Conservation (phyloP, 2,329 filamentous ascomycete species). For the Diaporthe vaccinii region DNA sequence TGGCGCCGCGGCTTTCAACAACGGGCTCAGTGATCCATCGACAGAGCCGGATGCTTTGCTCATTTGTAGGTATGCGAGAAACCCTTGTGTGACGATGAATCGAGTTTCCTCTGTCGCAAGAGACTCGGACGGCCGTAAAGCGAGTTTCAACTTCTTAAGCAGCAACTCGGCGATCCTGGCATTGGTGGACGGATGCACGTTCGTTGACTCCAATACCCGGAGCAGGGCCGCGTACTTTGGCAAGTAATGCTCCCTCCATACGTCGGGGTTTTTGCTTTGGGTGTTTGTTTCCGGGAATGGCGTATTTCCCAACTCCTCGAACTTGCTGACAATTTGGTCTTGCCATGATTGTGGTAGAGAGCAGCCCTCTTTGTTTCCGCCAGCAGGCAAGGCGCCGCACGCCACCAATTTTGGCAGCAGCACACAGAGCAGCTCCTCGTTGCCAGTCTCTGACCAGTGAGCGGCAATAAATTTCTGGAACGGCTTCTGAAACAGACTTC, state of each 20-base stretch:
- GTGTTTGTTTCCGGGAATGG: slow-evolving; percentile 75
- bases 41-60: slow-evolving; percentile 69
- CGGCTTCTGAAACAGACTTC: slow-evolving; percentile 80
- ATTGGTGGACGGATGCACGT: slow-evolving; percentile 75
- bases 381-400: slow-evolving; percentile 66
- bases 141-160: slow-evolving; percentile 75
- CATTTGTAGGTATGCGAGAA: slow-evolving; percentile 79
- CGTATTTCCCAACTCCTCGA: slow-evolving; percentile 74
- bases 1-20: slow-evolving; percentile 75
- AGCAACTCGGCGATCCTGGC: slow-evolving; percentile 76
- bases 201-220: slow-evolving; percentile 71
- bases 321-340: slow-evolving; percentile 77
- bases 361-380: slow-evolving; percentile 66
- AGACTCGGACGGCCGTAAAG: slow-evolving; percentile 71
- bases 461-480: slow-evolving; percentile 87
- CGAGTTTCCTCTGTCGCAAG: slow-evolving; percentile 73
- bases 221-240: slow-evolving; percentile 78
- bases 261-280: slow-evolving; percentile 72
- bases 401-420: slow-evolving; percentile 76
- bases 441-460: slow-evolving; percentile 76
- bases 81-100: slow-evolving; percentile 82
- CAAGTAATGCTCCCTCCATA: slow-evolving; percentile 73
- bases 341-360: slow-evolving; percentile 78
- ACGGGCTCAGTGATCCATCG: slow-evolving; percentile 72
- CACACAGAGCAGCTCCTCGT: slow-evolving; percentile 78